Conservation (phyloP, 2,329 filamentous ascomycete genomes). For the Epichloe typhina region DNA sequence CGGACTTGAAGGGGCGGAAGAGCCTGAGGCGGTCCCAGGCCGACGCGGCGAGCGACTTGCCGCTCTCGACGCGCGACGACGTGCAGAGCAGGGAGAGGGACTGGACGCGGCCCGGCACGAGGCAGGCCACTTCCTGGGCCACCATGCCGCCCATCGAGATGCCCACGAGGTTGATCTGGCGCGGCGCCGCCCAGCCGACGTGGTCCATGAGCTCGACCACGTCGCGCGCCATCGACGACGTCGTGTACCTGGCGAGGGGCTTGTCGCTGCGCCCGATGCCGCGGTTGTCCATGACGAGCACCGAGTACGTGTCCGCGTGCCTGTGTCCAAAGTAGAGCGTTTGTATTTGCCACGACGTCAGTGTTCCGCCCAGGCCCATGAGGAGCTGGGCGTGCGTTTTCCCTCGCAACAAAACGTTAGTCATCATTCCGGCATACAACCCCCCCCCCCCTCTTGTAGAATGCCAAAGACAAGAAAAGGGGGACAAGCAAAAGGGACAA, state of each 20-base stretch:
- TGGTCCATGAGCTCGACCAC: slow-evolving; percentile 55
- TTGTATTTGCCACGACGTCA: slow-evolving; percentile 68
- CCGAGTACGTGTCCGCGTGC: slow-evolving; percentile 52
- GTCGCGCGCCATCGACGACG: slow-evolving; percentile 74
- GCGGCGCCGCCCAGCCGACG: slow-evolving; percentile 49
- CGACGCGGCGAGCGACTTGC: slow-evolving; percentile 49
- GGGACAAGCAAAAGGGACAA: too few species aligned
- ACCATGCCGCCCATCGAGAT: slow-evolving; percentile 90
- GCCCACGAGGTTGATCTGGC: slow-evolving; percentile 54
- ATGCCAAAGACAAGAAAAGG: too few species aligned
- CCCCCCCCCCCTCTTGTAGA: too few species aligned
- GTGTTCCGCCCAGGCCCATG: slow-evolving; percentile 62
- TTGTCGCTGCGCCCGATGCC: slow-evolving; percentile 73
- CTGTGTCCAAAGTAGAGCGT: slow-evolving; percentile 71
- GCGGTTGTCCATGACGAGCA: slow-evolving; percentile 70
- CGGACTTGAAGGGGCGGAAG: slow-evolving; percentile 51
- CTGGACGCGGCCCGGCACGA: slow-evolving; percentile 37
- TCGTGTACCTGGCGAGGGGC: slow-evolving; percentile 65
- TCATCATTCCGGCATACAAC: too few species aligned
- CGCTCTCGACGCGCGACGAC: slow-evolving; percentile 45
- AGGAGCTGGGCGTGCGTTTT: slow-evolving; percentile 33
- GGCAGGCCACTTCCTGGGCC: slow-evolving; percentile 59
- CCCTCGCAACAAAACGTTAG: too few species aligned
- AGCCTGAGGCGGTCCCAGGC: slow-evolving; percentile 41
- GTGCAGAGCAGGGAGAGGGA: slow-evolving; percentile 50